phyloP scores from a whole-genome alignment of 192 early-diverging fungal species.

The Linnemannia hyalina region DNA sequence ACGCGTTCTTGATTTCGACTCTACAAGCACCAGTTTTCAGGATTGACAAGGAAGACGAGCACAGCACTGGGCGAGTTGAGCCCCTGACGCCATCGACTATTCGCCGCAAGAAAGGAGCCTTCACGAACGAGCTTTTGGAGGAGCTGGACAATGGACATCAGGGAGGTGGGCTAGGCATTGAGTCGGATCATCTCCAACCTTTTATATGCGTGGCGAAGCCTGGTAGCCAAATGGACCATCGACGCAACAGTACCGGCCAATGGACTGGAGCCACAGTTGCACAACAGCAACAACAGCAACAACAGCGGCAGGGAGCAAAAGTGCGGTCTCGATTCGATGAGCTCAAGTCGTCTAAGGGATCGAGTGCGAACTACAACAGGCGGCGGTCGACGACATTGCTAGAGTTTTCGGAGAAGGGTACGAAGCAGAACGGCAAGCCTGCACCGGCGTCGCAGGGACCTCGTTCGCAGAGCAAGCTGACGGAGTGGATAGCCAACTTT shows the following conservation, averaged over 20 bases:
- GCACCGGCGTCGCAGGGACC: conserved; percentile 33
- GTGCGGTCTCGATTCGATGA: conserved; percentile 20
- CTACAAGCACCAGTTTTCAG: conserved; percentile 57
- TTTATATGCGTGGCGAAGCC: conserved; percentile 7
- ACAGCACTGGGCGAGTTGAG: not conserved
- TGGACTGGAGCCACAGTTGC: not conserved
- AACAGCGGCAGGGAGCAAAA: not conserved
- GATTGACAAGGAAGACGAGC: conserved; percentile 30
- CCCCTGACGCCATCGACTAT: conserved; percentile 22
- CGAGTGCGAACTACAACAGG: conserved; percentile 14
- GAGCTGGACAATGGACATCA: conserved; percentile 20
- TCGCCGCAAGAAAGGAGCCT: conserved; percentile 21
- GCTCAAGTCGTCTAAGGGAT: conserved; percentile 12
- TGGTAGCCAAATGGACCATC: not conserved
- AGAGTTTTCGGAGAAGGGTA: conserved; percentile 39
- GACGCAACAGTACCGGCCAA: not conserved
- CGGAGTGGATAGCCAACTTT: conserved; percentile 53
- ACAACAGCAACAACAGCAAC: not conserved
- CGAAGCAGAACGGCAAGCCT: conserved; percentile 38
- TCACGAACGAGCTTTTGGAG: conserved; percentile 34
- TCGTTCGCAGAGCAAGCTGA: conserved; percentile 31
- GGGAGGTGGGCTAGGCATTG: conserved; percentile 12
- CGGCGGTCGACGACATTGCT: conserved; percentile 38
- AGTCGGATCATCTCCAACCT: conserved; percentile 26
- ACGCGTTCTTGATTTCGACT: conserved; percentile 67